Base-by-base conservation (phyloP, 2,329 filamentous ascomycete genomes). In the Hymenoscyphus scutula region DNA sequence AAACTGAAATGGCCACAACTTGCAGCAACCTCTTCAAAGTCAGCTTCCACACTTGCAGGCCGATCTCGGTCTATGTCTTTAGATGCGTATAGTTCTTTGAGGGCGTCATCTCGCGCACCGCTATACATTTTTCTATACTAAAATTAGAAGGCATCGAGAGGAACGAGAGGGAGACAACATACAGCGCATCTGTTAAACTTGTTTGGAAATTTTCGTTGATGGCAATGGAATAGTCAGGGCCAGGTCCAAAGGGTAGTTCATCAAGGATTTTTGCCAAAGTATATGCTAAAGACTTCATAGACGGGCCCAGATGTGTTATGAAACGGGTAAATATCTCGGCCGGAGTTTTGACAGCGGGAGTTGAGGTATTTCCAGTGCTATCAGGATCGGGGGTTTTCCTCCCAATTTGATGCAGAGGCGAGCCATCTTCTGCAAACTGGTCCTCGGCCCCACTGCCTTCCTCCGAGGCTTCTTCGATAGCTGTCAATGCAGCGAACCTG, bases 1-100 rank as follows among this genome's bases (percentile, higher is more conserved):
- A 95, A 97, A 73, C 91, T 94, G 73, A 98, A 99, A 76, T 98
- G 93, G 0, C 95, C 94, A 72, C 95, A 99, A 62, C 93, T 96
- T n/a, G 95, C 94, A 48, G 94, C 93, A 11, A 98, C 93, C 76
- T 99, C 95, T 74, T 99, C 95, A 62, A 97, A 92, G 74, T 98
- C 95, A 2, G 94, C 95, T 72, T 96, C 89, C 8, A 94, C 83
- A 65, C 89, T 89, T 59, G 91, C 82, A 0, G 89, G 88, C 51
- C 86, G 83, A 2, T 86, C 80, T 62, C 85, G 85, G 11, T 85
- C 85, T 45, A 92, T 81, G 69, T 92, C 88, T 64, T 92, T 92
- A 58, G 85, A 90, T 66, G 84, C 87, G 75, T 99, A 98, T 0
- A 99, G 81, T 62, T 89, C 83, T 62, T 87, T 82, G 6, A 99